Evolutionary conservation across 768 basidiomycete genomes (phyloP).

Genomic region (Leccinellum rugosiceps): DNA sequence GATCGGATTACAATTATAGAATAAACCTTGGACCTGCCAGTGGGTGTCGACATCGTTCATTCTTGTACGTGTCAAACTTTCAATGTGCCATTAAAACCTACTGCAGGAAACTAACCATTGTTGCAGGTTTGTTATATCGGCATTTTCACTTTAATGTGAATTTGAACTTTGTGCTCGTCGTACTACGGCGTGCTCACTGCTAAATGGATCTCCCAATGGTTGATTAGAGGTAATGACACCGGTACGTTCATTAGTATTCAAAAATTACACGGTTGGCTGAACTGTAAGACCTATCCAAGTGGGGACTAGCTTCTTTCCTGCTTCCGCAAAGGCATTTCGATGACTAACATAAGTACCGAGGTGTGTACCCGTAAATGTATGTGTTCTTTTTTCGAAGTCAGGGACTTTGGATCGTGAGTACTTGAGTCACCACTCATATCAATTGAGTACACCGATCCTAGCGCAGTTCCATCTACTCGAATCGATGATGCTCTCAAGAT

Average conservation of each 20-base stretch:
- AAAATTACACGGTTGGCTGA: background rate
- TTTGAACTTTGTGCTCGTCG: background rate
- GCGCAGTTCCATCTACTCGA: too few species aligned
- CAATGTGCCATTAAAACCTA: background rate
- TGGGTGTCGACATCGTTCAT: slow-evolving; percentile 8
- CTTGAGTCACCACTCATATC: background rate
- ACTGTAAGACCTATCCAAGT: background rate
- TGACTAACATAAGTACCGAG: background rate
- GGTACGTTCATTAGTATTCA: background rate
- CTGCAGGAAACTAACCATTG: background rate
- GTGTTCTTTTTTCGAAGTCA: background rate
- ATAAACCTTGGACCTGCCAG: slow-evolving; percentile 4
- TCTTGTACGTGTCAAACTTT: background rate
- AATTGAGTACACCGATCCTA: background rate
- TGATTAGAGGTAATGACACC: background rate
- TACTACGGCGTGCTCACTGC: too few species aligned
- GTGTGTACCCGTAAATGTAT: background rate
- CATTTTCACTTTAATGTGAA: background rate
- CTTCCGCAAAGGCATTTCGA: background rate
- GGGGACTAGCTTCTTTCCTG: slow-evolving; percentile 2
- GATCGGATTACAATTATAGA: background rate
- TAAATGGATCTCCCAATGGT: background rate
- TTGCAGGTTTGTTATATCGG: slow-evolving; percentile 11
- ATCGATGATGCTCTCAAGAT: background rate
- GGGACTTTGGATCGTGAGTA: background rate